Evolutionary conservation across 2,329 filamentous ascomycete genomes (phyloP).

Genomic region (Sodiomyces alkalinus): DNA sequence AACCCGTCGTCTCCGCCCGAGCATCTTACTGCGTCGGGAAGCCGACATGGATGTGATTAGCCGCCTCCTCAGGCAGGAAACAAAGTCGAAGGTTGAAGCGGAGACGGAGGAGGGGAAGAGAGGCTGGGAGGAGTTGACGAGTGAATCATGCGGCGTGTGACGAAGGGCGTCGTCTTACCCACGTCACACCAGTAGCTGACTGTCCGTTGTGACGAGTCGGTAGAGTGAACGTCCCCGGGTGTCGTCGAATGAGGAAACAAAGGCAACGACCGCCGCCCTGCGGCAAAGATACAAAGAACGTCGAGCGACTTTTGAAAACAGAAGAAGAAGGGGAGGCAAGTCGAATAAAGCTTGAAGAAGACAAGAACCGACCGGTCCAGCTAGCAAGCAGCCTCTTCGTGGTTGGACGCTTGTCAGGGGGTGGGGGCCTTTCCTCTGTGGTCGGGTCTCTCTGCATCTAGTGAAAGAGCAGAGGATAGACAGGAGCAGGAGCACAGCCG

Average conservation of each 20-base stretch:
- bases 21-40: constrained; percentile 46
- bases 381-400: no score
- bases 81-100: background rate
- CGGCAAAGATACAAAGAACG: no score
- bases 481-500: no score
- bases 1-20: constrained; percentile 52
- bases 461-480: constrained; percentile 10
- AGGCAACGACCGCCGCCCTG: background rate
- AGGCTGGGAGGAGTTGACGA: background rate
- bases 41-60: constrained; percentile 24
- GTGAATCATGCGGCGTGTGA: constrained; percentile 1
- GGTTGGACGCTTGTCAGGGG: no score
- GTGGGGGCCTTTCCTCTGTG: constrained; percentile 6
- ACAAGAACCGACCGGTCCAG: no score
- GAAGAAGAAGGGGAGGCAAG: no score
- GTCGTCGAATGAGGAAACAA: background rate
- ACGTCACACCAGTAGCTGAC: no score
- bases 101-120: background rate
- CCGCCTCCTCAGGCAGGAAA: background rate
- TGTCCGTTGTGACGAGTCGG: no score
- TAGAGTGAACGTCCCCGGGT: background rate
- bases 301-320: no score
- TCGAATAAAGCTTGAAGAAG: no score
- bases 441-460: constrained; percentile 8
- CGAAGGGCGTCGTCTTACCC: no score